Conservation (phyloP, 345 rosid genomes). For the Barbarea vulgaris region DNA sequence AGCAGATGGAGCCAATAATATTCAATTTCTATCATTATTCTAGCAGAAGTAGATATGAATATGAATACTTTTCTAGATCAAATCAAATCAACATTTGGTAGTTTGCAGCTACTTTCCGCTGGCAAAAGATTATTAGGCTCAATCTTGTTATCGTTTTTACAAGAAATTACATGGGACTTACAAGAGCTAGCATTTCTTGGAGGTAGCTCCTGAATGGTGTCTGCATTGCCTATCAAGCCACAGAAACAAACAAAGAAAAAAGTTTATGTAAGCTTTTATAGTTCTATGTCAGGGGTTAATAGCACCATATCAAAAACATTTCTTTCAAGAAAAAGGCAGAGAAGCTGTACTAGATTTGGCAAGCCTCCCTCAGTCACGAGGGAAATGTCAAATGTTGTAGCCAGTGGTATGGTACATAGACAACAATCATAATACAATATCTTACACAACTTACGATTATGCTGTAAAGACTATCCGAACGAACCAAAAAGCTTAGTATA, state of each 20-base stretch:
- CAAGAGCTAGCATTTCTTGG: conserved; percentile 81
- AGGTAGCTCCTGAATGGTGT: conserved; percentile 87
- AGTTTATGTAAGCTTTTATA: background rate
- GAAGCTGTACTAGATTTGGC: background rate
- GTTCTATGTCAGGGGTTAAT: background rate
- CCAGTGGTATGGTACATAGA: background rate
- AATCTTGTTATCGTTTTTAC: background rate
- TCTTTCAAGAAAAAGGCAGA: background rate
- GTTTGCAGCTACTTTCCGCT: background rate
- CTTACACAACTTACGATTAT: background rate
- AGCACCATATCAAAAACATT: background rate
- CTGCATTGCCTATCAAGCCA: conserved; percentile 61
- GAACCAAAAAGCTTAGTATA: background rate
- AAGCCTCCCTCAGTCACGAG: background rate
- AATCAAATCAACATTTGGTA: background rate
- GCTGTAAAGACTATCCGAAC: background rate
- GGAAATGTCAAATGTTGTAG: background rate
- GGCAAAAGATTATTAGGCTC: background rate
- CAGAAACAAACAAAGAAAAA: background rate
- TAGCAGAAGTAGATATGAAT: background rate
- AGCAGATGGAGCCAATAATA: background rate
- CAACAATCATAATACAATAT: background rate
- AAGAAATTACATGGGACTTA: conserved; percentile 46
- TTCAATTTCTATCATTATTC: background rate
- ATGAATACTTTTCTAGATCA: background rate